These are phyloP conservation scores for Syncephalis plumigaleata DNA, from an alignment of 371 early-diverging fungal species.

Conservation along the genomic window DNA sequence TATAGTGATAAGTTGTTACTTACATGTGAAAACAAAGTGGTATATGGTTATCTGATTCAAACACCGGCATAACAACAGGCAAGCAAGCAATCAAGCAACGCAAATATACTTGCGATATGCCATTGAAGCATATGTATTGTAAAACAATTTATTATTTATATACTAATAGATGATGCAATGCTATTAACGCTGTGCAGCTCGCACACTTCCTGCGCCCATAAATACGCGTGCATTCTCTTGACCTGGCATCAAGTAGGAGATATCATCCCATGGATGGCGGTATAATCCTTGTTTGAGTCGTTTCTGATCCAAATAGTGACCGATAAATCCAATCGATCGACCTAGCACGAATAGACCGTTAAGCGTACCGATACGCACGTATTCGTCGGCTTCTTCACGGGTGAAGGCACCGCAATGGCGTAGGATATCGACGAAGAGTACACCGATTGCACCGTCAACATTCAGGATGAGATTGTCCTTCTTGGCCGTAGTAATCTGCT, in stretches of 20 bases:
- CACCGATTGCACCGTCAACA: slow-evolving; percentile 93
- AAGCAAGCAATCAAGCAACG: too few relatives aligned
- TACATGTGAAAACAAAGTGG: too few relatives aligned
- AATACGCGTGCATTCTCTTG: background rate
- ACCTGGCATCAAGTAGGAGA: slow-evolving; percentile 66
- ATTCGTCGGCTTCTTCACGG: slow-evolving; percentile 91
- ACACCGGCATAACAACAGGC: too few relatives aligned
- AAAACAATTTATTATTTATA: too few relatives aligned
- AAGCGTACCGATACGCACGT: slow-evolving; percentile 86
- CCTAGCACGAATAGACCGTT: slow-evolving; percentile 95
- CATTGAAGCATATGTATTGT: too few relatives aligned
- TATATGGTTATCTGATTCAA: too few relatives aligned
- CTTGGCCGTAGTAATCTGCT: slow-evolving; percentile 90
- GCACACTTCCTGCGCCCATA: background rate
- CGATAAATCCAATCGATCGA: slow-evolving; percentile 89
- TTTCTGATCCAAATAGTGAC: slow-evolving; percentile 94
- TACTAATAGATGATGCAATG: too few relatives aligned
- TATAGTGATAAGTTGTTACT: too few relatives aligned
- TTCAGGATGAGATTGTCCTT: slow-evolving; percentile 97
- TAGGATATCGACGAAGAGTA: slow-evolving; percentile 88
- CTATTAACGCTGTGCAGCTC: too few relatives aligned
- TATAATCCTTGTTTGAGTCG: slow-evolving; percentile 92
- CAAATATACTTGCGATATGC: too few relatives aligned
- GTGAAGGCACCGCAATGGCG: slow-evolving; percentile 86
- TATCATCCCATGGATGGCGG: slow-evolving; percentile 97